Percentiles rank a stretch among this genome's conserved stretches.
Conservation (phyloP, 1,284 basidiomycete genomes). For the Melampsora allii-populina region DNA sequence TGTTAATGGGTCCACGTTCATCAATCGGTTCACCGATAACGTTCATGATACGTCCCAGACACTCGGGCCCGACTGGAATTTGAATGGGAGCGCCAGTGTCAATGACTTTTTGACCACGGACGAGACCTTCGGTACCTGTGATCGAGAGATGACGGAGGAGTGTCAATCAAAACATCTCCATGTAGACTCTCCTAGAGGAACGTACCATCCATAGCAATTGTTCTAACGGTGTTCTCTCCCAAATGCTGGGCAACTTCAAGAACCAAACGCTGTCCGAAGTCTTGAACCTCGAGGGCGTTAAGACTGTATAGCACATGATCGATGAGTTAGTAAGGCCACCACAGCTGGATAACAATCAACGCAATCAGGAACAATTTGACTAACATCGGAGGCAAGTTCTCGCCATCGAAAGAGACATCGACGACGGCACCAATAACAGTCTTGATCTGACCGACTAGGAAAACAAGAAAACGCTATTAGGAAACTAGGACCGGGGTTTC, state of each 20-base stretch:
- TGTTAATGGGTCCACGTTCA: conserved; percentile 89
- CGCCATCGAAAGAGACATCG: conserved; percentile 71
- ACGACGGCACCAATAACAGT: conserved; percentile 73
- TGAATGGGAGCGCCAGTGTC: conserved; percentile 95
- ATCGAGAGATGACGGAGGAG: neutral
- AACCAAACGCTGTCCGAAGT: conserved; percentile 70
- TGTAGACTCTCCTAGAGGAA: neutral
- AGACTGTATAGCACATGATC: conserved; percentile 55
- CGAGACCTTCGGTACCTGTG: conserved; percentile 87
- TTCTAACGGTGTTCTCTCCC: conserved; percentile 94
- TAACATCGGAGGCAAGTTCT: conserved; percentile 77
- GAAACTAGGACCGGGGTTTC: neutral
- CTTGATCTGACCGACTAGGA: conserved; percentile 50
- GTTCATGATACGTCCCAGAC: conserved; percentile 99
- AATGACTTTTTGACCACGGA: conserved; percentile 93
- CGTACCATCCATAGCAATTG: conserved; percentile 65
- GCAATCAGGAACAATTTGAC: neutral
- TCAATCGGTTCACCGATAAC: conserved; percentile 99
- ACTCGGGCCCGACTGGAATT: conserved; percentile 90
- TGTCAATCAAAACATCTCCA: conserved; percentile 1
- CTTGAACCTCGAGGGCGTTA: conserved; percentile 95
- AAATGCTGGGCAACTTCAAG: conserved; percentile 74
- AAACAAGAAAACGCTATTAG: conserved; percentile 65
- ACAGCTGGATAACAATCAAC: neutral
- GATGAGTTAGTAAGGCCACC: neutral